Evolutionary conservation across 2,329 filamentous ascomycete species (phyloP).

Genomic region (Polytolypa hystricis): DNA sequence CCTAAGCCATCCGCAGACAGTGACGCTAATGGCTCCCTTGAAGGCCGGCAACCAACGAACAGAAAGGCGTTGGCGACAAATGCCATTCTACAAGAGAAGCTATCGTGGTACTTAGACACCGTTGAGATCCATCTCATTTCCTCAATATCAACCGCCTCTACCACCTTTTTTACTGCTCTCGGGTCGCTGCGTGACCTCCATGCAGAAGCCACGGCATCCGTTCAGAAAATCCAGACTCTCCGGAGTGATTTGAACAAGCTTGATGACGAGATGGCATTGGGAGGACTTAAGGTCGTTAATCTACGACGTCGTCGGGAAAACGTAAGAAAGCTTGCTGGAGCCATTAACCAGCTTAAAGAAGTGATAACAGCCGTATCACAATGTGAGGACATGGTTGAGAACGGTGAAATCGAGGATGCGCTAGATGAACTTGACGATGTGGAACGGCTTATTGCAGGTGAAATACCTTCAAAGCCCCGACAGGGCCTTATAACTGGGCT

Average conservation of each 20-base stretch:
- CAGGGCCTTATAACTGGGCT: conserved; percentile 18
- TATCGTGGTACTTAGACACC: conserved; percentile 99
- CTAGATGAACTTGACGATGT: conserved; percentile 65
- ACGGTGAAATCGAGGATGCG: conserved; percentile 71
- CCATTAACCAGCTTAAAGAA: conserved; percentile 69
- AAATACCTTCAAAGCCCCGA: conserved; percentile 34
- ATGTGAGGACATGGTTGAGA: conserved; percentile 73
- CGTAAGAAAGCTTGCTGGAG: conserved; percentile 66
- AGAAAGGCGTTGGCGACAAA: conserved; percentile 90
- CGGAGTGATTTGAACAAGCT: conserved; percentile 68
- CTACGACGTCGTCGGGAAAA: conserved; percentile 76
- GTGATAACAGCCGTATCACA: conserved; percentile 63
- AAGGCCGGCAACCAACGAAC: conserved; percentile 5
- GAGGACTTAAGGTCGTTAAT: conserved; percentile 74
- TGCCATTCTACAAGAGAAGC: conserved; percentile 91
- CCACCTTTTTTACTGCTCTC: conserved; percentile 89
- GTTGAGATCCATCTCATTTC: conserved; percentile 95
- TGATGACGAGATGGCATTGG: conserved; percentile 77
- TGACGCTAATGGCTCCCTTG: conserved; percentile 45
- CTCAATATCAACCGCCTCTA: conserved; percentile 89
- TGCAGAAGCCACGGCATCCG: conserved; percentile 82
- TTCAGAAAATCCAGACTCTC: conserved; percentile 70
- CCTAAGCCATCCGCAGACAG: conserved; percentile 44
- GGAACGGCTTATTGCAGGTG: conserved; percentile 70
- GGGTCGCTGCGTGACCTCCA: conserved; percentile 86